These are phyloP conservation scores for Saitozyma sp. DNA, from an alignment of 768 basidiomycete species.

Conservation along the genomic window DNA sequence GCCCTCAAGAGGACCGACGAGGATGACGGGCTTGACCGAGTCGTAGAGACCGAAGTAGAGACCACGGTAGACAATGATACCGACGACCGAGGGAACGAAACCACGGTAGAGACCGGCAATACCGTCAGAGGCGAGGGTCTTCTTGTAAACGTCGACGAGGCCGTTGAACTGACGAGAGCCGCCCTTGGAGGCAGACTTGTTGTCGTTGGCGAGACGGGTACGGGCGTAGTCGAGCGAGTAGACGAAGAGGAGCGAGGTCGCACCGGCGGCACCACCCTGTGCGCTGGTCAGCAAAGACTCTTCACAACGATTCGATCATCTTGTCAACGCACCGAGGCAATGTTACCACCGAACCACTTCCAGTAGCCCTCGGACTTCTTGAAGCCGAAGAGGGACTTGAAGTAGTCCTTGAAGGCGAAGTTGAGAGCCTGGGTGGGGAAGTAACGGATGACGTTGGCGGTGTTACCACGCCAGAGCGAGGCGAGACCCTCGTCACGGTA, in stretches of 20 bases:
- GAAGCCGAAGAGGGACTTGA: conserved; percentile 93
- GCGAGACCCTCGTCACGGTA: conserved; percentile 93
- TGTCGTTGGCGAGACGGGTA: conserved; percentile 78
- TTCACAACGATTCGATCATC: neutral
- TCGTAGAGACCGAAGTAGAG: conserved; percentile 88
- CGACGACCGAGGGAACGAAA: conserved; percentile 97
- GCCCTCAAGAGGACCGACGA: conserved; percentile 90
- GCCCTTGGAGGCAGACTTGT: conserved; percentile 91
- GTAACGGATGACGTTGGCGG: conserved; percentile 99
- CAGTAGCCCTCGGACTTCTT: conserved; percentile 97
- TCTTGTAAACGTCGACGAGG: conserved; percentile 92
- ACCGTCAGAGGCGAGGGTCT: conserved; percentile 97
- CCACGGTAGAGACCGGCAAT: conserved; percentile 99
- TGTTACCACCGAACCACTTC: conserved; percentile 97
- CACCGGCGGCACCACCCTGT: conserved; percentile 99
- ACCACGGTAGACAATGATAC: conserved; percentile 99
- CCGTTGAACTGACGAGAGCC: conserved; percentile 97
- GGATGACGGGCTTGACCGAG: conserved; percentile 78
- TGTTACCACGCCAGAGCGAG: conserved; percentile 99
- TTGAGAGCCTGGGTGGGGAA: conserved; percentile 99
- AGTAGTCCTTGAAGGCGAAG: conserved; percentile 95
- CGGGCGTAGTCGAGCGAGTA: conserved; percentile 99
- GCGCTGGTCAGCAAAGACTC: conserved; percentile 53
- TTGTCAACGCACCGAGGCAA: conserved; percentile 54
- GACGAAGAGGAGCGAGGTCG: conserved; percentile 96